Evolutionary conservation across 305 asterid species (phyloP).

Genomic region (Plantago coronopus): DNA sequence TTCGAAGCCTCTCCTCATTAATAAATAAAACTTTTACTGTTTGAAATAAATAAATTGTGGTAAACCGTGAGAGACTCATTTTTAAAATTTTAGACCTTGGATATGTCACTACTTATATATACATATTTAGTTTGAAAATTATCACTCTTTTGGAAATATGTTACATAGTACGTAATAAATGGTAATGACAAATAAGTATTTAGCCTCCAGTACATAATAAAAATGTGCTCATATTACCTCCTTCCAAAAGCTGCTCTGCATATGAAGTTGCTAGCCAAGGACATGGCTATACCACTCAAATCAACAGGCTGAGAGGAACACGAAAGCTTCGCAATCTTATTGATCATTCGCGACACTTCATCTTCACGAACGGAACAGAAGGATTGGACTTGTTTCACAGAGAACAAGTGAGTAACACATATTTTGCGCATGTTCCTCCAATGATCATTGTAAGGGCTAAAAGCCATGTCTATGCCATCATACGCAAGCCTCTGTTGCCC

Average conservation of each 20-base stretch:
- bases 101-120: too few species aligned
- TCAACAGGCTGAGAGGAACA: neutral
- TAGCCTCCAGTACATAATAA: too few species aligned
- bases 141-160: too few species aligned
- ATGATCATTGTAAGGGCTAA: slow-evolving; percentile 30
- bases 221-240: neutral
- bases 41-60: too few species aligned
- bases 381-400: slow-evolving; percentile 22
- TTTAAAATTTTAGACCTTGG: too few species aligned
- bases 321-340: slow-evolving; percentile 3
- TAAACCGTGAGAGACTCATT: too few species aligned
- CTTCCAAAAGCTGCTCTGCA: slow-evolving; percentile 42
- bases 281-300: slow-evolving; percentile 31
- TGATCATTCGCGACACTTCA: slow-evolving; percentile 23
- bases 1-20: too few species aligned
- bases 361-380: slow-evolving; percentile 30
- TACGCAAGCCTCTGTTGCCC: slow-evolving; percentile 37
- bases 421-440: slow-evolving; percentile 28
- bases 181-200: too few species aligned
- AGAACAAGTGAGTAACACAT: slow-evolving; percentile 15
- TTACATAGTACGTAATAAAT: too few species aligned
- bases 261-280: slow-evolving; percentile 31
- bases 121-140: too few species aligned
- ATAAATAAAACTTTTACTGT: too few species aligned
- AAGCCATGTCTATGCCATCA: slow-evolving; percentile 37